A percentile compares a stretch with the other conserved stretches of the same genome.
Evolutionary conservation across 1,284 basidiomycete species (phyloP).

Genomic region (Gymnopus androsaceus): DNA sequence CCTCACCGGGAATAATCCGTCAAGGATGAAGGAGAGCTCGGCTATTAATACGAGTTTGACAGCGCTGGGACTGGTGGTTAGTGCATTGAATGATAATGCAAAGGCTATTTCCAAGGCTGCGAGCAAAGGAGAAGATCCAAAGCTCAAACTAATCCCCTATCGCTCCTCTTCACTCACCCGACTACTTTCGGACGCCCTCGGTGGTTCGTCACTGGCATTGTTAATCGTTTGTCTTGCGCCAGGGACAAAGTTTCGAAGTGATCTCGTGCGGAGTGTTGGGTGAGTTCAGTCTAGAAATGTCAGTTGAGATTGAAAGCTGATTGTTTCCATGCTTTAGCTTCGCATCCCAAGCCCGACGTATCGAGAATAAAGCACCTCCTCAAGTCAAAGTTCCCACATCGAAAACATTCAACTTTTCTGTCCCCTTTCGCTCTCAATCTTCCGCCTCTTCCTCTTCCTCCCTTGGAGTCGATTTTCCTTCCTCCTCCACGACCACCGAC

Average conservation of each 20-base stretch:
- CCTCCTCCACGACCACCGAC: too few species aligned
- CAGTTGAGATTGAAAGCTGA: conserved; percentile 38
- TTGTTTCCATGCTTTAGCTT: conserved; percentile 17
- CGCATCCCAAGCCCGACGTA: conserved; percentile 2
- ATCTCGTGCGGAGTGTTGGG: conserved; percentile 65
- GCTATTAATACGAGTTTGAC: conserved; percentile 86
- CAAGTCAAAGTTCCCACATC: conserved; percentile 46
- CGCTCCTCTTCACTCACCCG: conserved; percentile 82
- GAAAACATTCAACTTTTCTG: conserved; percentile 45
- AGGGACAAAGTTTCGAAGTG: conserved; percentile 74
- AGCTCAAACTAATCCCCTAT: conserved; percentile 65
- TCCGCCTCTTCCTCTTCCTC: background rate
- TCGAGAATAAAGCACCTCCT: background rate
- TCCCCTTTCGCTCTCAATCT: background rate
- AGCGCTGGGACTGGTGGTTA: conserved; percentile 81
- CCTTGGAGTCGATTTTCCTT: too few species aligned
- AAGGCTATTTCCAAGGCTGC: conserved; percentile 38
- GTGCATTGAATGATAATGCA: conserved; percentile 75
- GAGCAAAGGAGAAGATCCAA: background rate
- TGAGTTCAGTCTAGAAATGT: conserved; percentile 38
- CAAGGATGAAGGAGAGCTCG: conserved; percentile 78
- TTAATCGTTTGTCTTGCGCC: conserved; percentile 85
- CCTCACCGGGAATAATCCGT: conserved; percentile 80
- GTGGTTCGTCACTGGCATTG: conserved; percentile 73
- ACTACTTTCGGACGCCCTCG: conserved; percentile 82